These are phyloP conservation scores for Leishmania tarentolae DNA, from an alignment of 208 protist genomes.

Conservation along the genomic window DNA sequence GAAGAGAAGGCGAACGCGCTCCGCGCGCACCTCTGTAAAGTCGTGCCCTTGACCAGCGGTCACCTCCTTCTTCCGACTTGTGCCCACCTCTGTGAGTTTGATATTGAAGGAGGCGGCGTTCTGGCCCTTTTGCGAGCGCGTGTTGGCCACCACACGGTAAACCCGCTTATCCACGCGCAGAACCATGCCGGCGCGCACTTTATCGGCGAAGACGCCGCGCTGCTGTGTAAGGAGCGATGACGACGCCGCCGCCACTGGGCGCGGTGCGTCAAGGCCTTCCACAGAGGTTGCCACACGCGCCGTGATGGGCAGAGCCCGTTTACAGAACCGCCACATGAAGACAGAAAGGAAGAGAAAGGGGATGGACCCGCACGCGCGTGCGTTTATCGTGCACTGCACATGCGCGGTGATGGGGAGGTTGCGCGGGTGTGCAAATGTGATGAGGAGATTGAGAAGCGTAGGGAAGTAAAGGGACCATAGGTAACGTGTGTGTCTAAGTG, in stretches of 20 bases:
- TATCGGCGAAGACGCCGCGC: constrained; percentile 84
- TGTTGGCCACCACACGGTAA: constrained; percentile 82
- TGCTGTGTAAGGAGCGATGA: constrained; percentile 24
- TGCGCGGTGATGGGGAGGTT: neutral
- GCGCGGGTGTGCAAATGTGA: neutral
- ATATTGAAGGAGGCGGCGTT: constrained; percentile 90
- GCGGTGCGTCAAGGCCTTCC: neutral
- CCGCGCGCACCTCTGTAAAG: constrained; percentile 78
- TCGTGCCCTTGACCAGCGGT: constrained; percentile 85
- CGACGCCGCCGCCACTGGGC: neutral
- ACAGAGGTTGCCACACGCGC: neutral
- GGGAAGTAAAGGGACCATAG: neutral
- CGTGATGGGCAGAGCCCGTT: constrained; percentile 8
- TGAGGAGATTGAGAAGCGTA: neutral
- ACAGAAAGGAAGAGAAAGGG: neutral
- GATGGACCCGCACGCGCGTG: neutral
- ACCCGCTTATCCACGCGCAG: constrained; percentile 77
- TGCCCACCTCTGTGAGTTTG: constrained; percentile 83
- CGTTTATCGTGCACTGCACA: neutral
- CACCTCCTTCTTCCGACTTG: constrained; percentile 80
- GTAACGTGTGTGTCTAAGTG: neutral
- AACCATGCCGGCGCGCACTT: constrained; percentile 85
- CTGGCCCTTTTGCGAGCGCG: constrained; percentile 90
- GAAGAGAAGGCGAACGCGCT: constrained; percentile 84
- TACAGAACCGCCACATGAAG: constrained; percentile 20